Conservation (phyloP, 2,329 filamentous ascomycete genomes). For the Amauroascus verrucosus region DNA sequence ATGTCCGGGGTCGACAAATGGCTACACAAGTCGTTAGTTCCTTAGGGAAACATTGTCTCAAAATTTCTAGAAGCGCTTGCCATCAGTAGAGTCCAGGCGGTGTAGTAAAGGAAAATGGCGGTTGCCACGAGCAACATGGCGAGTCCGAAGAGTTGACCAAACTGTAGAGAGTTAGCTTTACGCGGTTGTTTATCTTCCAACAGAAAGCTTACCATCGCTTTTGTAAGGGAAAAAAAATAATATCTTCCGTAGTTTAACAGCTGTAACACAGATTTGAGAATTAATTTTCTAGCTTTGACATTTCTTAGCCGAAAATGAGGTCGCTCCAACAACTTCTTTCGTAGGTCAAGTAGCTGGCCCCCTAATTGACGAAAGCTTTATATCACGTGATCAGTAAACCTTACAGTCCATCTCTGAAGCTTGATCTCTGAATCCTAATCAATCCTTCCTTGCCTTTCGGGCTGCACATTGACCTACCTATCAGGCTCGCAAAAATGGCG, state of each 20-base stretch:
- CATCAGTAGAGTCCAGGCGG: conserved; percentile 95
- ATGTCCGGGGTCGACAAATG: conserved; percentile 93
- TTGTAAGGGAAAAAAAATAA: background rate
- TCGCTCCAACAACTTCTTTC: too few species aligned
- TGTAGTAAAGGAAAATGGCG: conserved; percentile 80
- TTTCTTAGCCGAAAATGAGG: too few species aligned
- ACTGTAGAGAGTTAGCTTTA: conserved; percentile 45
- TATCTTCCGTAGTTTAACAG: background rate
- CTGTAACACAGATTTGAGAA: background rate
- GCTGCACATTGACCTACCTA: background rate
- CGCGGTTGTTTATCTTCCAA: conserved; percentile 3
- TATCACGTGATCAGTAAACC: background rate
- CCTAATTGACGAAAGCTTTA: background rate
- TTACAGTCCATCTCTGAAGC: background rate
- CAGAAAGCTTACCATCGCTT: conserved; percentile 15
- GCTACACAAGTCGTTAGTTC: conserved; percentile 45
- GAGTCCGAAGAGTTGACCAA: conserved; percentile 76
- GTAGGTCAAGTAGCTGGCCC: too few species aligned
- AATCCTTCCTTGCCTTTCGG: background rate
- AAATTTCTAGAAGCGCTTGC: conserved; percentile 41
- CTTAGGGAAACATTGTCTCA: background rate
- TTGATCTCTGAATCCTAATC: background rate
- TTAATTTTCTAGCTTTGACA: too few species aligned
- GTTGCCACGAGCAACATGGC: conserved; percentile 66
- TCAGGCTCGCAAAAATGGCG: conserved; percentile 27